Percentiles rank a stretch among this genome's conserved stretches.
Evolutionary conservation across 306 rosid species (phyloP).

Genomic region (Neltuma alba): DNA sequence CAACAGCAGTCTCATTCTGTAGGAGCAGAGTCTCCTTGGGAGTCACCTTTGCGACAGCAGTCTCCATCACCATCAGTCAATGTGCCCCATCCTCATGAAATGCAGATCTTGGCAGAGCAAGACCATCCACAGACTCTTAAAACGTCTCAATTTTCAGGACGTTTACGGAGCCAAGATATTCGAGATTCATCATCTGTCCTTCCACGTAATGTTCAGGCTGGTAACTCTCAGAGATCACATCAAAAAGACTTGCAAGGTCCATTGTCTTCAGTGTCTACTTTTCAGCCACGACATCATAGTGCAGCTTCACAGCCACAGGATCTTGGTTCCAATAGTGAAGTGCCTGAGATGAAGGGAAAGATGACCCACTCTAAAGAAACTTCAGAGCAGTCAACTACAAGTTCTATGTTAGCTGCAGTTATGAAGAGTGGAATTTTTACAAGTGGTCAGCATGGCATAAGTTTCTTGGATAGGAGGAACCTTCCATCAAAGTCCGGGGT

Average conservation of each 20-base stretch:
- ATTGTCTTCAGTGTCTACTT: slow-evolving; percentile 45
- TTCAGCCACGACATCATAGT: slow-evolving; percentile 48
- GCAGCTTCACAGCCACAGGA: slow-evolving; percentile 37
- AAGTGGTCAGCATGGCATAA: slow-evolving; percentile 42
- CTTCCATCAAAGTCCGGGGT: slow-evolving; percentile 47
- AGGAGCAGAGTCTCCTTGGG: slow-evolving; percentile 59
- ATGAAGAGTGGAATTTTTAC: slow-evolving; percentile 74
- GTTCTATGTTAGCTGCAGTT: slow-evolving; percentile 74
- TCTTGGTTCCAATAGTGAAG: slow-evolving; percentile 49
- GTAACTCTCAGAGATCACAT: slow-evolving; percentile 52
- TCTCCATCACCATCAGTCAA: slow-evolving; percentile 51
- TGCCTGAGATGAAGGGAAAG: slow-evolving; percentile 47
- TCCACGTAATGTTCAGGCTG: slow-evolving; percentile 45
- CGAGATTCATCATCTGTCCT: slow-evolving; percentile 50
- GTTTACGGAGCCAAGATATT: slow-evolving; percentile 46
- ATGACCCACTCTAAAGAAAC: slow-evolving; percentile 43
- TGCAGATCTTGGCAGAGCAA: slow-evolving; percentile 54
- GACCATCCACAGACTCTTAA: slow-evolving; percentile 42
- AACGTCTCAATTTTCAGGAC: slow-evolving; percentile 54
- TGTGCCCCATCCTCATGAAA: slow-evolving; percentile 46
- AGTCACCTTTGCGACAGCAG: slow-evolving; percentile 58
- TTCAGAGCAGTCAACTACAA: slow-evolving; percentile 58
- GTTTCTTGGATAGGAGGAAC: slow-evolving; percentile 46
- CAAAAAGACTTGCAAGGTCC: slow-evolving; percentile 56
- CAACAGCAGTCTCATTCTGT: slow-evolving; percentile 52